Conservation (phyloP, 1,284 basidiomycete species). For the Cerioporus squamosus region DNA sequence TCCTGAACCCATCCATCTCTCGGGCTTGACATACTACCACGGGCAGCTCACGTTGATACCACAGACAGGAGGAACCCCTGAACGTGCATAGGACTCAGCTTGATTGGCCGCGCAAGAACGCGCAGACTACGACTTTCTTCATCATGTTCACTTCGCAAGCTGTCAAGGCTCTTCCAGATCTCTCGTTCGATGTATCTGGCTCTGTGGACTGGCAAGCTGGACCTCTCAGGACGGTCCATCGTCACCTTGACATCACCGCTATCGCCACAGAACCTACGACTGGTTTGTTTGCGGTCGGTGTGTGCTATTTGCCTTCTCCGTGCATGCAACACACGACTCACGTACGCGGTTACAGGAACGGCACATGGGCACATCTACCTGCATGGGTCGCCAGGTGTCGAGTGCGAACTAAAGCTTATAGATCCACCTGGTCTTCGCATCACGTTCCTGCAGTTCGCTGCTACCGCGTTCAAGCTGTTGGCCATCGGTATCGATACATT, state of each 20-base stretch:
- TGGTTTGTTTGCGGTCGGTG: constrained; percentile 75
- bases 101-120: no score
- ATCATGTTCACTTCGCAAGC: constrained; percentile 21
- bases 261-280: constrained; percentile 75
- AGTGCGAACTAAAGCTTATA: constrained; percentile 55
- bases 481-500: constrained; percentile 57
- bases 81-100: no score
- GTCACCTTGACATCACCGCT: constrained; percentile 60
- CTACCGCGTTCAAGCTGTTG: constrained; percentile 58
- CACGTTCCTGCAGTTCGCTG: constrained; percentile 67
- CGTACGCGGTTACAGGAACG: constrained; percentile 52
- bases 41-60: no score
- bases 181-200: constrained; percentile 61
- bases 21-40: no score
- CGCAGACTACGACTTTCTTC: no score
- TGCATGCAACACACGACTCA: not conserved
- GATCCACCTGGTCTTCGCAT: constrained; percentile 48
- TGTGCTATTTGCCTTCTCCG: constrained; percentile 10
- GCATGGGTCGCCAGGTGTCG: constrained; percentile 69
- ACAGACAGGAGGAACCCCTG: no score
- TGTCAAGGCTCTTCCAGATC: constrained; percentile 39
- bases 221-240: constrained; percentile 50
- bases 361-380: constrained; percentile 59
- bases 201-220: constrained; percentile 60
- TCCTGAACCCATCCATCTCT: no score